These are phyloP conservation scores for Botrytis fragariae DNA, from an alignment of 2,329 filamentous ascomycete genomes.

Conservation along the genomic window DNA sequence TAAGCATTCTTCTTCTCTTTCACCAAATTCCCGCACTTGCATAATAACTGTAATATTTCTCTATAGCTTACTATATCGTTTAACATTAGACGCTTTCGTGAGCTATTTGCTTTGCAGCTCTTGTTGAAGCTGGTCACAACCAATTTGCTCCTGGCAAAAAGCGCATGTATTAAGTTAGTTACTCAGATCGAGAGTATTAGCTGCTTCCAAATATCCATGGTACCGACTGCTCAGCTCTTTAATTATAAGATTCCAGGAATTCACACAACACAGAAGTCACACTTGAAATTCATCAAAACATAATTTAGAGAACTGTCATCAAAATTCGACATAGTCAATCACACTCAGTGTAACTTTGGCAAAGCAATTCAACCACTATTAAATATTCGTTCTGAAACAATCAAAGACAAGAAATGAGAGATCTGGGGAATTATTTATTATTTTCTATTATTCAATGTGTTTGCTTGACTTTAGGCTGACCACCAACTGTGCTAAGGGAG, in stretches of 20 bases:
- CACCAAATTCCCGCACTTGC: background rate
- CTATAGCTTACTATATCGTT: background rate
- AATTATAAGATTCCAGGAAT: background rate
- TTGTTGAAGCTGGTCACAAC: background rate
- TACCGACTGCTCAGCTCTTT: background rate
- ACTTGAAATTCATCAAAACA: background rate
- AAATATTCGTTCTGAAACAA: background rate
- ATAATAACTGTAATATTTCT: background rate
- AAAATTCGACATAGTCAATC: too few relatives aligned
- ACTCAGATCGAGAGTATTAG: background rate
- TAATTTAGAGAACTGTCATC: background rate
- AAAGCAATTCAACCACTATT: background rate
- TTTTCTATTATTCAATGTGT: background rate
- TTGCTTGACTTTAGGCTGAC: background rate
- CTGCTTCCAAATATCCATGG: background rate
- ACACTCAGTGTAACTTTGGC: background rate
- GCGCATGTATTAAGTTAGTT: background rate
- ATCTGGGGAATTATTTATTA: background rate
- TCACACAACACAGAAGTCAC: background rate
- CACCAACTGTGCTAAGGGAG: background rate
- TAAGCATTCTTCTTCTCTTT: background rate
- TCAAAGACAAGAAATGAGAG: background rate
- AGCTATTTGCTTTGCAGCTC: background rate
- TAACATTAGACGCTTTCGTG: background rate
- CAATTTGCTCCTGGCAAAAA: background rate